Percentiles rank a stretch among this genome's conserved stretches.
Evolutionary conservation across 306 rosid genomes (phyloP).

Genomic region (Sindora glabra): DNA sequence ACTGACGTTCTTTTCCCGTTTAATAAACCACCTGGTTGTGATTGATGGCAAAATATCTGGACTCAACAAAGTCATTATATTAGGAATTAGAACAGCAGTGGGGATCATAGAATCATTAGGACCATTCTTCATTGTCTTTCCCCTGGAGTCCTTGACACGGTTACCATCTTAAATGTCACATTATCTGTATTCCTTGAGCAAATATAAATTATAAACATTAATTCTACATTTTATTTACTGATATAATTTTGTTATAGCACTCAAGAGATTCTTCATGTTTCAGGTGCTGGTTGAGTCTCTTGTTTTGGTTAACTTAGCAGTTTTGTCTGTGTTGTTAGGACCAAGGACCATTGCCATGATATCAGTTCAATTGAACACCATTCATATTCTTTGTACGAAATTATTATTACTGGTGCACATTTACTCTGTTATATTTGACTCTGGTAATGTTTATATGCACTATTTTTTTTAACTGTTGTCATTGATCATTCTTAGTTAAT

Average conservation of each 20-base stretch:
- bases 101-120: too few species aligned
- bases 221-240: neutral
- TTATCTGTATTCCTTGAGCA: too few species aligned
- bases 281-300: neutral
- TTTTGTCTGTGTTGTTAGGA: neutral
- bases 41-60: too few species aligned
- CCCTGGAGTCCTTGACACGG: too few species aligned
- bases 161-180: too few species aligned
- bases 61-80: too few species aligned
- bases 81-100: too few species aligned
- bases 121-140: too few species aligned
- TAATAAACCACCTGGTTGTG: too few species aligned
- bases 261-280: neutral
- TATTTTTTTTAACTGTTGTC: neutral
- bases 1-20: too few species aligned
- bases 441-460: neutral
- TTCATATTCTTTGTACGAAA: conserved; percentile 6
- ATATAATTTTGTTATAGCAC: neutral
- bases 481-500: conserved; percentile 1
- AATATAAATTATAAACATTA: neutral
- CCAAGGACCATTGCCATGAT: neutral
- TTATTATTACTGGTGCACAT: neutral
- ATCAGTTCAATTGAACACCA: neutral
- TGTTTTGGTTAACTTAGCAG: neutral
- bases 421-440: conserved; percentile 8